Base-by-base conservation (phyloP, 768 basidiomycete genomes). In the Lactarius quietus region DNA sequence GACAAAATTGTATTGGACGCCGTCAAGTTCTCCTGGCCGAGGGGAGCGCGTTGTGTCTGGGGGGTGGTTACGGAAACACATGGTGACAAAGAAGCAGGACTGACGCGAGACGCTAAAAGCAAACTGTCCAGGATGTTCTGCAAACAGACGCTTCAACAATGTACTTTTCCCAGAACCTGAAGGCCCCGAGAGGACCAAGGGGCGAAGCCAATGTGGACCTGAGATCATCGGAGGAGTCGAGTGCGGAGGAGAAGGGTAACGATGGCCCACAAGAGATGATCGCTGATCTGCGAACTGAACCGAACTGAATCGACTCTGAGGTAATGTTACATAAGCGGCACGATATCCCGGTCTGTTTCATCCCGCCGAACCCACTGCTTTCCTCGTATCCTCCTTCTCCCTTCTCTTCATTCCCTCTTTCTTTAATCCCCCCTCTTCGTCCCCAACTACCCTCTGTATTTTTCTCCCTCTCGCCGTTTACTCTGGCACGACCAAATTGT, bases 141-240 rank as follows among this genome's bases (percentile, higher is more conserved):
- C 77, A 74, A 98, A 92, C 60, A 98, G 86, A 58, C 86, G 87
- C 58, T 81, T 81, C 57, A 98, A 83, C 36, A 98, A 85, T 0
- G 96, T 96, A 72, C 90, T 92, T 76, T 98, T 98, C 59, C 96
- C 96, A 2, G 95, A 92, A 65, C 95, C 95, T 1, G 93, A 95
- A 1, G 95, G 95, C 0, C 93, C 92, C 61, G 90, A 96, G 66
- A 96, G 80, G 51, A 97, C 86, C 59, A 97, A 86, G 4, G 95
- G 94, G 65, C 89, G 84, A 15, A 83, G 72, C 70, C 86, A 84
- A 67, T 82, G 76, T 1, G 69, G 66, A n/a, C 70, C 69, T 20
- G 73, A 70, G 15, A 76, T 65, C 70, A 75, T 76, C 57, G 14
- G 48, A 26, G 48, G 18, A 8, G 52, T 29, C 29, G 52, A 48